Base-by-base conservation (phyloP, 228 moss, liverwort and hornwort species). In the Sphagnum magellanicum region DNA sequence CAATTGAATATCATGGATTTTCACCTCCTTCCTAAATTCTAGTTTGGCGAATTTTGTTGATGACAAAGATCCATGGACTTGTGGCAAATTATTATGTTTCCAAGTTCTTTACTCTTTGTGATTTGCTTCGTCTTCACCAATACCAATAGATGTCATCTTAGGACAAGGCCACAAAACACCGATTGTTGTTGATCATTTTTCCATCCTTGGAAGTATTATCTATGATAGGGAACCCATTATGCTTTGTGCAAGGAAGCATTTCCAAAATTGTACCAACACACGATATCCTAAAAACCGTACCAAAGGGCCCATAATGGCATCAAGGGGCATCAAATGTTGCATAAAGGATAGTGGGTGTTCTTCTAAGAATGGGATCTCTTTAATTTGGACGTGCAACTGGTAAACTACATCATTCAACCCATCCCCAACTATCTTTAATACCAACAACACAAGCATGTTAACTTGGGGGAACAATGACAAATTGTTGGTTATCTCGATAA, bases 341-440 rank as follows among this genome's bases (percentile, higher is more conserved):
- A 85, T 85, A 69, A 81, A 81, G 62, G 85, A 78, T 60, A 78
- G 77, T 32, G 85, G 81, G 50, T 81, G 71, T 14, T 81, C 81
- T 67, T 81, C 78, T 32, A 85, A 13, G 66, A 76, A 81, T 6
- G 81, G 85, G 49, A 85, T 64, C 6, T 78, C 81, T 62, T 85
- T 85, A 58, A 85, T 48, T 50, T 65, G 68, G 14, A 85, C 81
- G 50, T 85, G 85, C 52, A 76, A 70, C n/a, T 81, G 81, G 63
- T 76, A 85, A 50, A 85, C 51, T 61, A 76, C 85, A 58, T 81
- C 73, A 49, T 85, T 81, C 74, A 81, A 81, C 0, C 75, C 81
- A 69, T 85, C 85, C 50, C 85, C 85, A 12, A 85, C 78, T 4
- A 78, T 79, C 63, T 85, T 85, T 10, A 81, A 85, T 65, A 81